Evolutionary conservation across 2,329 filamentous ascomycete genomes (phyloP).

Genomic region (Coleophoma crateriformis): DNA sequence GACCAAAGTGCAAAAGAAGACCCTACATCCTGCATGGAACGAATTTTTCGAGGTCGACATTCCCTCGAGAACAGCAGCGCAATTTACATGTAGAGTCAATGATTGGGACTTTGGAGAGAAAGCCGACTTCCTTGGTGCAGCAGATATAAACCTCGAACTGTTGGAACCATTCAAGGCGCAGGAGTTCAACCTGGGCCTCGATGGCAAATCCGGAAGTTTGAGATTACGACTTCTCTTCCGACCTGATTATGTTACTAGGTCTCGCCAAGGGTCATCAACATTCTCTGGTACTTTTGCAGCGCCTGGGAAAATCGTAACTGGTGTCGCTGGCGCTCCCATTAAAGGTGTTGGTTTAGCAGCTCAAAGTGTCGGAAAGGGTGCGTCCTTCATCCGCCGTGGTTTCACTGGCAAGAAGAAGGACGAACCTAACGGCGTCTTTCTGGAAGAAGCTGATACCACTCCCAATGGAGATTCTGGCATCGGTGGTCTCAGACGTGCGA

Average conservation of each 20-base stretch:
- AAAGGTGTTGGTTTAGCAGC: slow-evolving; percentile 79
- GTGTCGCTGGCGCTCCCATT: slow-evolving; percentile 80
- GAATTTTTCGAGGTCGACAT: slow-evolving; percentile 86
- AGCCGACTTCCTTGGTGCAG: slow-evolving; percentile 80
- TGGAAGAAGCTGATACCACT: slow-evolving; percentile 36
- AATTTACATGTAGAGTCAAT: slow-evolving; percentile 78
- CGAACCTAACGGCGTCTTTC: slow-evolving; percentile 36
- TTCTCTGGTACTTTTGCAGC: slow-evolving; percentile 86
- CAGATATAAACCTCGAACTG: slow-evolving; percentile 68
- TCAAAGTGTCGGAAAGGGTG: slow-evolving; percentile 69
- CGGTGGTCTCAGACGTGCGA: slow-evolving; percentile 12
- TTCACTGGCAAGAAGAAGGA: slow-evolving; percentile 69
- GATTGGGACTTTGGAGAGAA: slow-evolving; percentile 98
- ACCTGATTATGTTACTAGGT: slow-evolving; percentile 81
- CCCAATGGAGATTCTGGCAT: slow-evolving; percentile 26
- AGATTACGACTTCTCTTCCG: slow-evolving; percentile 86
- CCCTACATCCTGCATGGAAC: slow-evolving; percentile 89
- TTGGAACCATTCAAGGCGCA: slow-evolving; percentile 82
- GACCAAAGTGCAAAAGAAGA: slow-evolving; percentile 96
- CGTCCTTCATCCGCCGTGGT: slow-evolving; percentile 82
- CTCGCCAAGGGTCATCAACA: slow-evolving; percentile 84
- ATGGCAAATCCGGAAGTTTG: slow-evolving; percentile 84
- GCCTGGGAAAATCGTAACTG: slow-evolving; percentile 81
- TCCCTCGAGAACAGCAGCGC: slow-evolving; percentile 76
- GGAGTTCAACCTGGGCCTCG: slow-evolving; percentile 69